A percentile compares a stretch with the other conserved stretches of the same genome.
Evolutionary conservation across 352 stramenopile species (phyloP).

Genomic region (Phytophthora rubi): DNA sequence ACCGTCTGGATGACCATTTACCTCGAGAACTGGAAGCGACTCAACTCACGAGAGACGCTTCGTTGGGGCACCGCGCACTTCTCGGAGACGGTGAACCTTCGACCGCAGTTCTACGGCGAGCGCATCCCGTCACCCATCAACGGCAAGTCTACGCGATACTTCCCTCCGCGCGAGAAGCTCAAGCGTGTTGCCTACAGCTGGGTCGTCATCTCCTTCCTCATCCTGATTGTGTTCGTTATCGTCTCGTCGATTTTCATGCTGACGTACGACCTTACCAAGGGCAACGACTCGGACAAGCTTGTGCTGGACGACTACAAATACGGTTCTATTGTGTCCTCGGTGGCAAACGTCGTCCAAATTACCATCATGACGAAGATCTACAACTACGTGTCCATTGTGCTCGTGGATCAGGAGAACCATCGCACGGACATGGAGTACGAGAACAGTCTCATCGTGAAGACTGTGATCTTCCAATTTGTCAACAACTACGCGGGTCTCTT

Average conservation of each 20-base stretch:
- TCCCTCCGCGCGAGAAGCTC: slow-evolving; percentile 67
- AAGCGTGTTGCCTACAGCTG: slow-evolving; percentile 81
- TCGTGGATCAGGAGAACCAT: slow-evolving; percentile 96
- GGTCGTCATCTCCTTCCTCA: slow-evolving; percentile 80
- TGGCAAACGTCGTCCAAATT: slow-evolving; percentile 83
- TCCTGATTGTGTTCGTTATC: slow-evolving; percentile 76
- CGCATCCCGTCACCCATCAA: slow-evolving; percentile 81
- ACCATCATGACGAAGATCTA: slow-evolving; percentile 94
- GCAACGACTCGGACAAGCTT: slow-evolving; percentile 59
- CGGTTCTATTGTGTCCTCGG: slow-evolving; percentile 71
- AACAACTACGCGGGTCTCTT: slow-evolving; percentile 96
- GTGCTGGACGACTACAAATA: slow-evolving; percentile 70
- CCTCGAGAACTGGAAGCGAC: slow-evolving; percentile 91
- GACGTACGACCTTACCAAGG: slow-evolving; percentile 75
- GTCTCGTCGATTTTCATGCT: slow-evolving; percentile 83
- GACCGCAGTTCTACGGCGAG: slow-evolving; percentile 80
- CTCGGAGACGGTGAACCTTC: slow-evolving; percentile 69
- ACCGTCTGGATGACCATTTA: slow-evolving; percentile 91
- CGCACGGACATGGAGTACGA: slow-evolving; percentile 89
- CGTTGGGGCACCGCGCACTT: slow-evolving; percentile 85
- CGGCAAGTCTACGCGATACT: slow-evolving; percentile 71
- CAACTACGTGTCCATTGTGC: slow-evolving; percentile 81
- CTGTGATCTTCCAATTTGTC: slow-evolving; percentile 96
- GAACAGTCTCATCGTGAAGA: slow-evolving; percentile 95
- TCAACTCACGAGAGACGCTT: slow-evolving; percentile 80